Base-by-base conservation (phyloP, 2,329 filamentous ascomycete genomes). In the Penicillium sp. region DNA sequence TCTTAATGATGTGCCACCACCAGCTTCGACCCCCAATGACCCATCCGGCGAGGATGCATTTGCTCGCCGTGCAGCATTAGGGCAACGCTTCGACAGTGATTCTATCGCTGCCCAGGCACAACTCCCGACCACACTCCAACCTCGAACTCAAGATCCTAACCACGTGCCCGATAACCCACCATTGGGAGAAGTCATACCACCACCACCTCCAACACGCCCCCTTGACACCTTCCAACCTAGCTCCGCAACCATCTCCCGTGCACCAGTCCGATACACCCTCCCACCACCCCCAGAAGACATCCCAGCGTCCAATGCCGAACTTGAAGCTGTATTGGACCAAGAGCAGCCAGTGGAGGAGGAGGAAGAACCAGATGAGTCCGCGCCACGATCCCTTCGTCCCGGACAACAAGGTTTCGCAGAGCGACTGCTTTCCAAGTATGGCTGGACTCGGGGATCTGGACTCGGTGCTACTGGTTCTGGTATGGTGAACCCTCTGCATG, bases 341-440 rank as follows among this genome's bases (percentile, higher is more conserved):
- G 75, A 73, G 51, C 57, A 72, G 48, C 53, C 71, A 5, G 70
- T 75, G 38, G 56, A 50, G 2, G 68, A 76, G 2, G 67, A 76
- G 35, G 72, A 74, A 26, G 67, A 72, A 33, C 65, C 67, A 19
- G 69, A 69, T 46, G 63, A 64, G 16, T 71, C 72, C 48, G 69
- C 73, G 19, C 74, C 79, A 31, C 83, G 84, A 36, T 87, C 87
- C 40, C 84, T 78, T 54, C 85, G 87, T 3, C 91, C 91, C 0
- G 90, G 91, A 16, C 89, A 96, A 72, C 84, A 86, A 61, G 89
- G 88, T 49, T 96, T 96, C 72, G 94, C 91, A 0, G 85, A 91
- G 62, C 88, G 91, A 33, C 83, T 97, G 53, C 91, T 99, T 85
- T 84, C 85, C 58, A 97, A 97, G 71, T 94, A 96, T 75, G 94